Evolutionary conservation across 345 rosid genomes (phyloP).

Genomic region (Iberis pinnata): DNA sequence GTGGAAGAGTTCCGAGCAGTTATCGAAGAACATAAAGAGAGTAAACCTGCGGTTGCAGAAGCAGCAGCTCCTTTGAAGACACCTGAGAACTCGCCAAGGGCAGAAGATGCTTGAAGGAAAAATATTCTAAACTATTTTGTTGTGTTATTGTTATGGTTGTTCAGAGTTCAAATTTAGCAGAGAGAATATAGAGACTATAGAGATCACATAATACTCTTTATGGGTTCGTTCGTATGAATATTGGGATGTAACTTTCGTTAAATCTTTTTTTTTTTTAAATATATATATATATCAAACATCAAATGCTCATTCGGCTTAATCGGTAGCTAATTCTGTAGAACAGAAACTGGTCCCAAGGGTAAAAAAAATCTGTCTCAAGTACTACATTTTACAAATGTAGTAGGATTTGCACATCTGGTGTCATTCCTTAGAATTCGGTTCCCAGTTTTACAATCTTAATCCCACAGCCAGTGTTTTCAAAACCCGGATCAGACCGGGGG

Average conservation of each 20-base stretch:
- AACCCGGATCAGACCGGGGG: too few species aligned
- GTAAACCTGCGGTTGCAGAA: constrained; percentile 18
- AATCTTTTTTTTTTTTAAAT: neutral
- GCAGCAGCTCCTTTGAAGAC: constrained; percentile 47
- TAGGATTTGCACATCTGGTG: neutral
- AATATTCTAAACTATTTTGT: neutral
- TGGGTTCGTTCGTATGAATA: constrained; percentile 1
- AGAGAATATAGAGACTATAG: constrained; percentile 15
- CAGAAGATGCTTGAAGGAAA: constrained; percentile 32
- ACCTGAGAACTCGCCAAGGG: constrained; percentile 70
- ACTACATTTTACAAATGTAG: too few species aligned
- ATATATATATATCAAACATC: too few species aligned
- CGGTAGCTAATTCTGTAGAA: neutral
- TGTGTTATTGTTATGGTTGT: constrained; percentile 4
- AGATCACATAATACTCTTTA: too few species aligned
- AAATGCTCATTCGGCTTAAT: neutral
- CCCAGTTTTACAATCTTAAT: too few species aligned
- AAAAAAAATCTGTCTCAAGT: neutral
- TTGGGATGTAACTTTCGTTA: neutral
- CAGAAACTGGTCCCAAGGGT: neutral
- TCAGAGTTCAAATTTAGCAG: constrained; percentile 7
- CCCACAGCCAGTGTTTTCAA: too few species aligned
- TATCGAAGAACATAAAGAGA: constrained; percentile 44
- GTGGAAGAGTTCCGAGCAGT: constrained; percentile 59
- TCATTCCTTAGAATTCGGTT: neutral